Conservation (phyloP, 1,284 basidiomycete species). For the Schizophyllum amplum region DNA sequence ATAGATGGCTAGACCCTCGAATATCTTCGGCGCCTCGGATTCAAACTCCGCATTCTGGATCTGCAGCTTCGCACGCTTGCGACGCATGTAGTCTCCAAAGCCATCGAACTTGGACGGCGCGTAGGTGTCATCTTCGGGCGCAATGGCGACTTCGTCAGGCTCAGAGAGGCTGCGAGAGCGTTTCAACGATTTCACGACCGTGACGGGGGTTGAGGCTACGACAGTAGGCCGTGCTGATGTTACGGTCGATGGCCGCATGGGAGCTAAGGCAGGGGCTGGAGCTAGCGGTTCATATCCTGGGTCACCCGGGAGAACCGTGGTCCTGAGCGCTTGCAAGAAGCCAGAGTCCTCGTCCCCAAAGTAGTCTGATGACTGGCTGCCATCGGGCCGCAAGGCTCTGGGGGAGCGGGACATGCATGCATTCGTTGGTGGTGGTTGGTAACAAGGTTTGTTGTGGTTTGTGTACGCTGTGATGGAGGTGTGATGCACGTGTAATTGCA, state of each 20-base stretch:
- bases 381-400: neutral
- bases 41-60: conserved; percentile 65
- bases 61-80: conserved; percentile 88
- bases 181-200: conserved; percentile 19
- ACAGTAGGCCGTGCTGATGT: no score
- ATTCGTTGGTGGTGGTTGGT: neutral
- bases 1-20: conserved; percentile 71
- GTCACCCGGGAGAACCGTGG: conserved; percentile 42
- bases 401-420: neutral
- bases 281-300: conserved; percentile 11
- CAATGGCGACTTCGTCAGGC: conserved; percentile 21
- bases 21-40: conserved; percentile 36
- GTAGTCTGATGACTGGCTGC: conserved; percentile 44
- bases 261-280: no score
- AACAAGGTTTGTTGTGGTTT: neutral
- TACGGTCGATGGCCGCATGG: no score
- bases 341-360: conserved; percentile 48
- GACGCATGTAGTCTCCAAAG: conserved; percentile 80
- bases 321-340: conserved; percentile 42
- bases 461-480: neutral
- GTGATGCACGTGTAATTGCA: neutral
- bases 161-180: conserved; percentile 26
- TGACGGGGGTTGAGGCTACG: conserved; percentile 4
- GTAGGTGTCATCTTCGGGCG: conserved; percentile 45
- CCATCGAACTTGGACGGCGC: conserved; percentile 76